Conservation (phyloP, 2,329 filamentous ascomycete species). For the Ceratocystis cacaofunesta region DNA sequence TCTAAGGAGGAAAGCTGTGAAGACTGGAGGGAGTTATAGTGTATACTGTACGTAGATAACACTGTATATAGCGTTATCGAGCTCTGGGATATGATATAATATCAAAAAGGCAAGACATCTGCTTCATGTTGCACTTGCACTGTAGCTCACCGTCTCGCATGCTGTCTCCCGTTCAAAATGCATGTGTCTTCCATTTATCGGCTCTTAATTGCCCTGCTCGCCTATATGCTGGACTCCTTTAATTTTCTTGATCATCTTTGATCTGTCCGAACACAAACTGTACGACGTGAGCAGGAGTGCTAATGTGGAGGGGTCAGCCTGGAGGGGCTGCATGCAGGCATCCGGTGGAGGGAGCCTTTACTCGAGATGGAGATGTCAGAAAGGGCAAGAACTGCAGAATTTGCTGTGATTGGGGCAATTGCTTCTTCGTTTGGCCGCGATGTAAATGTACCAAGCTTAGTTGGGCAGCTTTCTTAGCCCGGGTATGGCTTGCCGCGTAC, state of each 20-base stretch:
- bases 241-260: not conserved
- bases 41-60: not conserved
- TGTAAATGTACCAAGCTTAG: not conserved
- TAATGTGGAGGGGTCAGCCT: not conserved
- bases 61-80: not conserved
- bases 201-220: constrained; percentile 8
- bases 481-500: no score
- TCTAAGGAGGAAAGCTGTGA: not conserved
- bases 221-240: constrained; percentile 8
- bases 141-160: not conserved
- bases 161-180: not conserved
- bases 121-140: not conserved
- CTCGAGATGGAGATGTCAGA: not conserved
- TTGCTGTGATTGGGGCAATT: not conserved
- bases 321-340: not conserved
- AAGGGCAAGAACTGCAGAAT: not conserved
- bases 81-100: not conserved
- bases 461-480: not conserved
- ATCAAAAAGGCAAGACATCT: not conserved
- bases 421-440: not conserved
- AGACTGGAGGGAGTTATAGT: not conserved
- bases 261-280: not conserved
- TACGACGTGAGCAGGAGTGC: not conserved
- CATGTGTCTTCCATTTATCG: constrained; percentile 6
- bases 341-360: not conserved